Base-by-base conservation (phyloP, 2,329 filamentous ascomycete genomes). In the Pseudocercospora cruenta region DNA sequence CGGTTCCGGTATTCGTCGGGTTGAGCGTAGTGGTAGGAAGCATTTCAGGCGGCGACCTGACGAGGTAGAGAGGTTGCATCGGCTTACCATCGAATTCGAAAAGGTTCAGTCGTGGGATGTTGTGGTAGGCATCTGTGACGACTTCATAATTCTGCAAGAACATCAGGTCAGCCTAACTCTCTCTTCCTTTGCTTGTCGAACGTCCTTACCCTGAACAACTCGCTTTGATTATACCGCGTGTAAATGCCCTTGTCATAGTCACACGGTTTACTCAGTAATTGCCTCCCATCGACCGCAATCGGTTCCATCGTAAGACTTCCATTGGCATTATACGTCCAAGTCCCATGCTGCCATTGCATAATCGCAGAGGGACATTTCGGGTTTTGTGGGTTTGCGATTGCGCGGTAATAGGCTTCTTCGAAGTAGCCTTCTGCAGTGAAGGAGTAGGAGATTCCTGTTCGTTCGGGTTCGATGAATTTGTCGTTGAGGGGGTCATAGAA, bases 331-430 rank as follows among this genome's bases (percentile, higher is more conserved):
- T 87, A 80, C 4, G 80, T 79, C 75, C 87, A 91, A 62, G 78
- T 86, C 49, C 90, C 90, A 75, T 92, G 90, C 75, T 92, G 90
- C 84, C 87, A 92, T 79, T 91, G 89, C 82, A 92, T 87, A 57
- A 91, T 84, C 8, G 85, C 88, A 62, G 83, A 82, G 1, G 88
- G 86, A 72, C 90, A 92, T 66, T 81, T 78, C 28, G 90, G 90
- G 14, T 83, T 80, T 19, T 47, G 47, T 57, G 74, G 90, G 75
- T 92, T 91, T 57, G 90, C 79, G 73, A 91, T 79, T 9, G 88
- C 88, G 68, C 89, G 84, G 77, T 91, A 92, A 76, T 89, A 88
- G 14, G 90, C 88, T 73, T 88, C 84, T 78, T 92, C 90, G 74
- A 85, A 92, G 77, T 84, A 83, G 22, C 90, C 90, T 75, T 91